phyloP scores from a whole-genome alignment of 2,329 filamentous ascomycete genomes.

The Calcarisporium arbuscula region DNA sequence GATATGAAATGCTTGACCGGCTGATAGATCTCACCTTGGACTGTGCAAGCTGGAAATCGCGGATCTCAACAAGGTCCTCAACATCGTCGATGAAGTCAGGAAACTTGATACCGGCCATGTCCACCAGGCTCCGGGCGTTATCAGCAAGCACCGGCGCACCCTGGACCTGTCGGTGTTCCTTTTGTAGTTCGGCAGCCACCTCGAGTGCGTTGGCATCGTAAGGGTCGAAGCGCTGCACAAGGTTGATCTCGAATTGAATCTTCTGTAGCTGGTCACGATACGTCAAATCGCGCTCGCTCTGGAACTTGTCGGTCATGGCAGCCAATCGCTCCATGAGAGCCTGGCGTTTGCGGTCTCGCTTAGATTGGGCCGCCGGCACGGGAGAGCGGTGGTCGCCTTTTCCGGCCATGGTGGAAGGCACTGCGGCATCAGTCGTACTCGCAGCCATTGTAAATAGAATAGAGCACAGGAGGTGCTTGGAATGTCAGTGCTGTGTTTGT shows the following conservation, averaged over 20 bases:
- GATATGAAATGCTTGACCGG: no score
- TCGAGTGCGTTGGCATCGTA: constrained; percentile 69
- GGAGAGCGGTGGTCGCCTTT: constrained; percentile 30
- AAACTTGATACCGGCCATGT: constrained; percentile 79
- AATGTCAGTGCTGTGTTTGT: not conserved
- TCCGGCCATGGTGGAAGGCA: constrained; percentile 24
- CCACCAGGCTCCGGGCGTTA: constrained; percentile 50
- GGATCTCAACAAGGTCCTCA: constrained; percentile 80
- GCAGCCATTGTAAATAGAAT: constrained; percentile 28
- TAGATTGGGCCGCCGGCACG: constrained; percentile 51
- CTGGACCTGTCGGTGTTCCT: constrained; percentile 44
- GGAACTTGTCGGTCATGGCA: constrained; percentile 70
- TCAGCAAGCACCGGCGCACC: constrained; percentile 32
- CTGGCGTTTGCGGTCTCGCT: constrained; percentile 85
- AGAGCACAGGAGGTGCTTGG: not conserved
- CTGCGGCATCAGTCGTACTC: constrained; percentile 31
- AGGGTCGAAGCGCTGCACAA: constrained; percentile 79
- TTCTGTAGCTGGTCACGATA: constrained; percentile 87
- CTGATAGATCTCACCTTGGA: constrained; percentile 64
- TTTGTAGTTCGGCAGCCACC: constrained; percentile 58
- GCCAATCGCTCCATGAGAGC: constrained; percentile 73
- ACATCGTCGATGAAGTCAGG: constrained; percentile 78
- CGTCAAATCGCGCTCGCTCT: constrained; percentile 71
- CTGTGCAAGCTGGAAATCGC: constrained; percentile 75
- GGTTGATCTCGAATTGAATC: constrained; percentile 82